These are phyloP conservation scores for Aspergillus carbonarius DNA, from an alignment of 2,329 filamentous ascomycete species.

Conservation along the genomic window DNA sequence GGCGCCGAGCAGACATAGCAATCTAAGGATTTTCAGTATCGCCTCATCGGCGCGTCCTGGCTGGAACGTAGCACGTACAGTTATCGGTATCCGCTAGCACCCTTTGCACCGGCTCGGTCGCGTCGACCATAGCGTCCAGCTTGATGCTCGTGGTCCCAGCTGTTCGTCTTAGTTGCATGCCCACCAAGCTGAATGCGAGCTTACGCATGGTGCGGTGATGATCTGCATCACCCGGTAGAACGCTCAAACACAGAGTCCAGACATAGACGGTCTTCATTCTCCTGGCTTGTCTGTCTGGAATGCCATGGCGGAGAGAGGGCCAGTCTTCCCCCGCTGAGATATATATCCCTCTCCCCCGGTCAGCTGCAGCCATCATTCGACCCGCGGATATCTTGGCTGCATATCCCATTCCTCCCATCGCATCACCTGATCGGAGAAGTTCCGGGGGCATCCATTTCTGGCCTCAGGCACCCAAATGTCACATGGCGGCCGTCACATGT, in stretches of 20 bases:
- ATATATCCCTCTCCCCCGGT: not conserved
- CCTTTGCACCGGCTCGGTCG: not conserved
- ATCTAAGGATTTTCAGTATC: not conserved
- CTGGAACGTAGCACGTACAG: not conserved
- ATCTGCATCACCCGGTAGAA: not conserved
- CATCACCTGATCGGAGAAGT: not conserved
- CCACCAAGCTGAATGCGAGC: not conserved
- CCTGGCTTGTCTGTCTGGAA: no score
- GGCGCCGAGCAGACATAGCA: slow-evolving; percentile 12
- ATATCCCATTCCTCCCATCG: not conserved
- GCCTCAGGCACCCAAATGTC: not conserved
- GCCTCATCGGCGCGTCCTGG: not conserved
- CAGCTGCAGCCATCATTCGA: not conserved
- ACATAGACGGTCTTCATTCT: not conserved
- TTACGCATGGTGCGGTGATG: not conserved
- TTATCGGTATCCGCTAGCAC: not conserved
- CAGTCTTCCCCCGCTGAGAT: not conserved
- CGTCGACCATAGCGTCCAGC: not conserved
- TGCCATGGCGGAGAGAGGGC: not conserved
- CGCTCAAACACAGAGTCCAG: not conserved
- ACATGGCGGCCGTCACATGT: not conserved
- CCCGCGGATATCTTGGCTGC: not conserved
- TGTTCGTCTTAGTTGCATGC: not conserved
- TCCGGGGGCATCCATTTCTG: not conserved
- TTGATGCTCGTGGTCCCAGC: not conserved